Conservation (phyloP, 805 yeast species). For the Cyberlindnera xishuangbannaensis region DNA sequence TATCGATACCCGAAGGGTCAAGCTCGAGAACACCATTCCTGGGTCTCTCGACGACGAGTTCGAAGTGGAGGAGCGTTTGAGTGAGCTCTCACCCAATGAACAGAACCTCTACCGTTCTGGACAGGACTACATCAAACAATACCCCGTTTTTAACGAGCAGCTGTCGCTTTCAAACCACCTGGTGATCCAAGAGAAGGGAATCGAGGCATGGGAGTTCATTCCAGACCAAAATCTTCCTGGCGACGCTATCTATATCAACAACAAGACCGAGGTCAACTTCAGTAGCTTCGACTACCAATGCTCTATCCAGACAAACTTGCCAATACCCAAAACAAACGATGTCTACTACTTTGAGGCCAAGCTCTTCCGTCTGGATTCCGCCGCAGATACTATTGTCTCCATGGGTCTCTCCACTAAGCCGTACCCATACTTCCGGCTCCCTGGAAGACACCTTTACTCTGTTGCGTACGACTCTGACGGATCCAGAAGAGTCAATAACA, state of each 20-base stretch:
- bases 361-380: constrained; percentile 35
- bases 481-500: constrained; percentile 60
- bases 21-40: constrained; percentile 33
- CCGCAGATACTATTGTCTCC: constrained; percentile 44
- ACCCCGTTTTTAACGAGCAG: constrained; percentile 19
- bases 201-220: constrained; percentile 75
- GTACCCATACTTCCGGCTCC: constrained; percentile 68
- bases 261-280: constrained; percentile 26
- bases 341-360: constrained; percentile 65
- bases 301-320: constrained; percentile 44
- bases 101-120: constrained; percentile 40
- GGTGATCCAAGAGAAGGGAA: constrained; percentile 73
- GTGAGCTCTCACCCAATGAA: constrained; percentile 46
- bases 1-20: constrained; percentile 8
- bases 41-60: constrained; percentile 50
- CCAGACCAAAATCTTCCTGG: constrained; percentile 38
- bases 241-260: constrained; percentile 49
- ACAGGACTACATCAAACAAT: constrained; percentile 28
- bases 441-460: constrained; percentile 67
- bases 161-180: constrained; percentile 26
- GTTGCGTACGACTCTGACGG: constrained; percentile 74
- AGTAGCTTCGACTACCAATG: constrained; percentile 33
- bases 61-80: constrained; percentile 49
- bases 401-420: constrained; percentile 70
- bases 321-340: constrained; percentile 40